These are phyloP conservation scores for Clarkia xantiana DNA, from an alignment of 345 rosid genomes.

Conservation along the genomic window DNA sequence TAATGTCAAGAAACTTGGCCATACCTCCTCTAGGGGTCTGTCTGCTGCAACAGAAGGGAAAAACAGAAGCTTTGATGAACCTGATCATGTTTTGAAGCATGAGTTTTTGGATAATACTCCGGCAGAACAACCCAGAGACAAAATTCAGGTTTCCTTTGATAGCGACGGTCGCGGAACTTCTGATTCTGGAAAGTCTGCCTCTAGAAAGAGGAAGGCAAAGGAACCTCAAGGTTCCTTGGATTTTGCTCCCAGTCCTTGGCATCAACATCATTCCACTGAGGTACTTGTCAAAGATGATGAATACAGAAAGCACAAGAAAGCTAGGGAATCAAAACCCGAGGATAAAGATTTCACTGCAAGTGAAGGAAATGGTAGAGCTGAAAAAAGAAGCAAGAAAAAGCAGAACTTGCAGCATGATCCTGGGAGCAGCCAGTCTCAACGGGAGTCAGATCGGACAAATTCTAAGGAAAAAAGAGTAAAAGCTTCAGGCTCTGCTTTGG, in stretches of 20 bases:
- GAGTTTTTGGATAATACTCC: constrained; percentile 25
- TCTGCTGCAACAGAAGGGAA: constrained; percentile 27
- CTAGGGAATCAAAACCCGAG: constrained; percentile 32
- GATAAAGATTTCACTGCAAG: constrained; percentile 44
- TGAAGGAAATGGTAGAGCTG: constrained; percentile 38
- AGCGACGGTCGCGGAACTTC: constrained; percentile 33
- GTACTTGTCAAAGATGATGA: constrained; percentile 33
- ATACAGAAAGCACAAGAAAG: constrained; percentile 46
- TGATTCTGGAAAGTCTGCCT: constrained; percentile 20
- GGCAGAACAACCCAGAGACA: constrained; percentile 31
- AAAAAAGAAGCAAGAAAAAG: constrained; percentile 33
- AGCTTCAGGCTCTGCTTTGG: constrained; percentile 29
- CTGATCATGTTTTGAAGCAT: constrained; percentile 14
- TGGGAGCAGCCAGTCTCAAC: constrained; percentile 24
- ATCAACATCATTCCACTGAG: constrained; percentile 19
- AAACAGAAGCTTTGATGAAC: constrained; percentile 25
- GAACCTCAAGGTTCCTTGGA: constrained; percentile 25
- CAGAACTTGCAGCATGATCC: constrained; percentile 23
- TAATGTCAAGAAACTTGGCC: constrained; percentile 22
- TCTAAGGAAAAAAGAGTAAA: constrained; percentile 40
- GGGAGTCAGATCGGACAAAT: constrained; percentile 30
- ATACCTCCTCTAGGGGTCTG: constrained; percentile 35
- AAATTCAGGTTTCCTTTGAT: constrained; percentile 17
- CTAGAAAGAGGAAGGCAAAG: constrained; percentile 51
- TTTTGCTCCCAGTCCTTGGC: constrained; percentile 16